Conservation (phyloP, 306 rosid species). For the Begonia peltatifolia region DNA sequence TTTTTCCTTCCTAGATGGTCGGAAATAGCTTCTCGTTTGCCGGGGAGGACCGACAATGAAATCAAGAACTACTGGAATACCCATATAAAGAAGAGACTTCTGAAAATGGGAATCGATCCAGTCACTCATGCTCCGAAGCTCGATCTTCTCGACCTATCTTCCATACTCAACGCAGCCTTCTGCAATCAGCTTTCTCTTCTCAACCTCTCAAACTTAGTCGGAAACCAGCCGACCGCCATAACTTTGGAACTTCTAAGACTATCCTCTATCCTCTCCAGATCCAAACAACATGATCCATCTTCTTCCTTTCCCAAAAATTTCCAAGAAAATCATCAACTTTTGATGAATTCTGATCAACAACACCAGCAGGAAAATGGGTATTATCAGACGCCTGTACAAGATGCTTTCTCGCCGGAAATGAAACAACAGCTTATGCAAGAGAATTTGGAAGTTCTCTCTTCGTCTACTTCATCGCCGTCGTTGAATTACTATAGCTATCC, state of each 20-base stretch:
- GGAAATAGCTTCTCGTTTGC: conserved; percentile 71
- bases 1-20: conserved; percentile 54
- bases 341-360: background rate
- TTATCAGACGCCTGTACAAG: conserved; percentile 10
- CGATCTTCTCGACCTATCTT: conserved; percentile 63
- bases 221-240: conserved; percentile 34
- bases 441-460: background rate
- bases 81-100: conserved; percentile 64
- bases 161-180: conserved; percentile 36
- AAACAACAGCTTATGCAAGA: conserved; percentile 2
- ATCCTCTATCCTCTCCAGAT: conserved; percentile 26
- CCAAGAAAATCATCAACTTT: conserved; percentile 21
- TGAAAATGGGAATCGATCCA: conserved; percentile 70
- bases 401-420: conserved; percentile 3
- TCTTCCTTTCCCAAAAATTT: conserved; percentile 18
- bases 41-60: conserved; percentile 90
- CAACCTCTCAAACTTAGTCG: conserved; percentile 35
- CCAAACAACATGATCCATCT: conserved; percentile 30
- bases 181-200: conserved; percentile 32
- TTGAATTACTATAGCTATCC: conserved; percentile 12
- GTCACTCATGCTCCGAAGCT: conserved; percentile 88
- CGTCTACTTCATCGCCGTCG: conserved; percentile 1
- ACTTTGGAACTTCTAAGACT: conserved; percentile 53
- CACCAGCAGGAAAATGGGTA: too few relatives aligned
- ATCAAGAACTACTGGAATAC: conserved; percentile 97